Evolutionary conservation across 345 rosid species (phyloP).

Genomic region (Dipteronia sinensis): DNA sequence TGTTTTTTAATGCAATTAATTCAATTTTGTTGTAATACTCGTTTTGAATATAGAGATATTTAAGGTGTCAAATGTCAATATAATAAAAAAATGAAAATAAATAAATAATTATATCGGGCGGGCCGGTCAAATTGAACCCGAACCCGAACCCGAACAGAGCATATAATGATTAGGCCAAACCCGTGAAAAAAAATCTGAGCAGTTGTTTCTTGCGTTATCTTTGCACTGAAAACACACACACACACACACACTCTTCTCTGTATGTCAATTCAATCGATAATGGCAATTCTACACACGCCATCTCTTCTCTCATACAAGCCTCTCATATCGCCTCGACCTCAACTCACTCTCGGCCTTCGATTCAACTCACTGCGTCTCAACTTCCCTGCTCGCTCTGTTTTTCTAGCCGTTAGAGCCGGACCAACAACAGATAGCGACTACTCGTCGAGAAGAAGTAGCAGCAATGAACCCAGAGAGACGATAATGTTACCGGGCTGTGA

Average conservation of each 20-base stretch:
- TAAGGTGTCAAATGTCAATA: too few species aligned
- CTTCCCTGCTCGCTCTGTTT: background rate
- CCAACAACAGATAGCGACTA: conserved; percentile 60
- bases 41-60: too few species aligned
- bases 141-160: background rate
- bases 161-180: background rate
- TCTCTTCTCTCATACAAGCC: background rate
- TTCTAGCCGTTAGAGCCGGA: conserved; percentile 40
- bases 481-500: conserved; percentile 95
- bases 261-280: background rate
- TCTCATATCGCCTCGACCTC: conserved; percentile 15
- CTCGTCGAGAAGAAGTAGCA: conserved; percentile 70
- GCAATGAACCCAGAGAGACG: conserved; percentile 78
- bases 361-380: background rate
- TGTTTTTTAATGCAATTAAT: too few species aligned
- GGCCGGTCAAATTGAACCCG: too few species aligned
- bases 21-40: too few species aligned
- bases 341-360: background rate
- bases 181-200: background rate
- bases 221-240: background rate
- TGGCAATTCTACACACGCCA: conserved; percentile 5
- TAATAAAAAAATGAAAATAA: too few species aligned
- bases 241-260: background rate
- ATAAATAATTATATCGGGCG: too few species aligned
- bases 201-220: background rate